Evolutionary conservation across 495 filamentous ascomycete genomes (phyloP).

Genomic region (Filosporella fistucella): DNA sequence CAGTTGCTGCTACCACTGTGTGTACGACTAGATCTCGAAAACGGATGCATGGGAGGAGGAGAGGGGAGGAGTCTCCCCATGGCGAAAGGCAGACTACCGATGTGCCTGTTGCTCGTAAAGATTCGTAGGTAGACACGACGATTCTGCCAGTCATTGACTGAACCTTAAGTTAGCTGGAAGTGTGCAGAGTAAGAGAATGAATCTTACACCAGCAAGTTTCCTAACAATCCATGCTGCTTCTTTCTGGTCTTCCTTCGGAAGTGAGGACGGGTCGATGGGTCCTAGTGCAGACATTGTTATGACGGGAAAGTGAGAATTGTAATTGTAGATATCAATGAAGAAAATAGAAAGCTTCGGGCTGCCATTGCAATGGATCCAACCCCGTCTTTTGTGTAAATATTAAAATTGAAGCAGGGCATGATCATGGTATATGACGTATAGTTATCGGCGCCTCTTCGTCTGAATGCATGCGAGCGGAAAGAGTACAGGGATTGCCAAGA

Average conservation of each 20-base stretch:
- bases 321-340: background rate
- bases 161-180: background rate
- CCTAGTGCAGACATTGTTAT: constrained; percentile 1
- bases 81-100: background rate
- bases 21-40: constrained; percentile 1
- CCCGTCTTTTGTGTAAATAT: no score
- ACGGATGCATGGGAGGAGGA: background rate
- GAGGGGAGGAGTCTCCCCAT: constrained; percentile 3
- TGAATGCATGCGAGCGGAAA: no score
- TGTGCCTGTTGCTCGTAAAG: background rate
- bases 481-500: no score
- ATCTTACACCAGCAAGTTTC: background rate
- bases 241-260: background rate
- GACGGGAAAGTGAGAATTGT: background rate
- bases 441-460: no score
- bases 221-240: constrained; percentile 1
- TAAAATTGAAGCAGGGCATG: no score
- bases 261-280: constrained; percentile 1
- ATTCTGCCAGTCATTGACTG: background rate
- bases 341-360: no score
- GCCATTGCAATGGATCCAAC: no score
- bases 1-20: background rate
- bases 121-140: background rate
- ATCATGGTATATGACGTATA: no score
- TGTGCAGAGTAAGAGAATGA: background rate